Evolutionary conservation across 192 early-diverging fungal species (phyloP).

Genomic region (Backusella tarrabulga): DNA sequence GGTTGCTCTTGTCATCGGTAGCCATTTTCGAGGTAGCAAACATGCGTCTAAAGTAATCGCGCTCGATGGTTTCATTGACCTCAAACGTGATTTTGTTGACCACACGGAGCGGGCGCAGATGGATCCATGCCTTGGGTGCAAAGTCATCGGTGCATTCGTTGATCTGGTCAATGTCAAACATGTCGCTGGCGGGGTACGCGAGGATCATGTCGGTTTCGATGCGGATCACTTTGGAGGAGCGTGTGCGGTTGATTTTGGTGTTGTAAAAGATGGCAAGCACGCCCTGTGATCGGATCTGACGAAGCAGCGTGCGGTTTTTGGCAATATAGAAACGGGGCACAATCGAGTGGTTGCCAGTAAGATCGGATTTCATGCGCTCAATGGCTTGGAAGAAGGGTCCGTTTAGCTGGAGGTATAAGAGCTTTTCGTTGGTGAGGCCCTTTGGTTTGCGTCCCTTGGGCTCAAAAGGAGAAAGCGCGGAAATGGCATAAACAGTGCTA

Average conservation of each 20-base stretch:
- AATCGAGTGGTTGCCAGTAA: slow-evolving; percentile 16
- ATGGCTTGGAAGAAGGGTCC: slow-evolving; percentile 31
- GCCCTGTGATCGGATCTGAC: slow-evolving; percentile 25
- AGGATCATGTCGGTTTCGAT: slow-evolving; percentile 30
- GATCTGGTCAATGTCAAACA: slow-evolving; percentile 33
- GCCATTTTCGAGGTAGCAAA: slow-evolving; percentile 29
- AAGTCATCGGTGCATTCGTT: slow-evolving; percentile 32
- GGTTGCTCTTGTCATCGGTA: slow-evolving; percentile 17
- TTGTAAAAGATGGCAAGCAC: slow-evolving; percentile 33
- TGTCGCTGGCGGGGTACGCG: slow-evolving; percentile 21
- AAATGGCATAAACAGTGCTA: slow-evolving; percentile 28
- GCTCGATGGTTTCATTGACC: slow-evolving; percentile 29
- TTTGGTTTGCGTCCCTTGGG: slow-evolving; percentile 25
- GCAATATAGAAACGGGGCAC: slow-evolving; percentile 38
- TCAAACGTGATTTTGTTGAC: slow-evolving; percentile 20
- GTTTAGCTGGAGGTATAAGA: slow-evolving; percentile 29
- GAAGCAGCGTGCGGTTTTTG: slow-evolving; percentile 38
- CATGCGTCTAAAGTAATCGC: slow-evolving; percentile 30
- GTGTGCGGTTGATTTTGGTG: slow-evolving; percentile 21
- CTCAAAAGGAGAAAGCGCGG: slow-evolving; percentile 29
- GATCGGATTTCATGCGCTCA: slow-evolving; percentile 26
- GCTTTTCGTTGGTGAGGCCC: slow-evolving; percentile 29
- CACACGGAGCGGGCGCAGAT: slow-evolving; percentile 20
- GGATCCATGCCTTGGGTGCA: slow-evolving; percentile 28
- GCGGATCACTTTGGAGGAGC: not conserved